Evolutionary conservation across 2,329 filamentous ascomycete genomes (phyloP).

Genomic region (Ploettnerulaceae sp.): DNA sequence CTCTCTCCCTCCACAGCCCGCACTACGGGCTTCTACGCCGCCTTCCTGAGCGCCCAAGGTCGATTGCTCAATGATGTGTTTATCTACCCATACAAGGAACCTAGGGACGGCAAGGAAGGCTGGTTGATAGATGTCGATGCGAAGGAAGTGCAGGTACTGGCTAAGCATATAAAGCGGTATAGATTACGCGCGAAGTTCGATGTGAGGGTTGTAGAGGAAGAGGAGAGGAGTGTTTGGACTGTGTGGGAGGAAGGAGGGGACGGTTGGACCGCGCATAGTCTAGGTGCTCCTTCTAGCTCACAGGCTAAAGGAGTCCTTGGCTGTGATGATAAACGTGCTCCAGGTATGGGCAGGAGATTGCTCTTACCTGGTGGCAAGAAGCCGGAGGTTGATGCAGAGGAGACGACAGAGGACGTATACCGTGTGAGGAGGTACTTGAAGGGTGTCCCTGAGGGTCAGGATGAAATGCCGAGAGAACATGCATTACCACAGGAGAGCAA

Average conservation of each 20-base stretch:
- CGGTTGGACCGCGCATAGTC: conserved; percentile 17
- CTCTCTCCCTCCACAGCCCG: conserved; percentile 35
- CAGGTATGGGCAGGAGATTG: conserved; percentile 51
- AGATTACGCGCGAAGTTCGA: conserved; percentile 78
- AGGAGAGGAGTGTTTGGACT: conserved; percentile 66
- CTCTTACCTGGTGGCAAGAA: conserved; percentile 36
- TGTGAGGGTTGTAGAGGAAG: conserved; percentile 59
- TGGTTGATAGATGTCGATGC: conserved; percentile 84
- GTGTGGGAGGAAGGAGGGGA: conserved; percentile 49
- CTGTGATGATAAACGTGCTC: conserved; percentile 47
- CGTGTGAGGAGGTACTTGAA: conserved; percentile 70
- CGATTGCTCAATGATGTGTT: conserved; percentile 86
- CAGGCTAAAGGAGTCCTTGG: conserved; percentile 26
- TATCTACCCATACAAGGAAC: conserved; percentile 57
- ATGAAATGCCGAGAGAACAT: conserved; percentile 65
- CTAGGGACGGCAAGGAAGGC: conserved; percentile 20
- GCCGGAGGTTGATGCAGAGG: conserved; percentile 36
- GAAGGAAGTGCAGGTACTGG: conserved; percentile 54
- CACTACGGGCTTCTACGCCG: conserved; percentile 63
- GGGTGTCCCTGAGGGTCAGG: conserved; percentile 80
- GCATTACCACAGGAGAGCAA: conserved; percentile 86
- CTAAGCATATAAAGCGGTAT: conserved; percentile 75
- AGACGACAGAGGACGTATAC: conserved; percentile 57
- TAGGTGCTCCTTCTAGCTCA: neutral
- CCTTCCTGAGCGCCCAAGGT: conserved; percentile 81